Conservation (phyloP, 2,329 filamentous ascomycete genomes). For the Talaromyces amestolkiae region DNA sequence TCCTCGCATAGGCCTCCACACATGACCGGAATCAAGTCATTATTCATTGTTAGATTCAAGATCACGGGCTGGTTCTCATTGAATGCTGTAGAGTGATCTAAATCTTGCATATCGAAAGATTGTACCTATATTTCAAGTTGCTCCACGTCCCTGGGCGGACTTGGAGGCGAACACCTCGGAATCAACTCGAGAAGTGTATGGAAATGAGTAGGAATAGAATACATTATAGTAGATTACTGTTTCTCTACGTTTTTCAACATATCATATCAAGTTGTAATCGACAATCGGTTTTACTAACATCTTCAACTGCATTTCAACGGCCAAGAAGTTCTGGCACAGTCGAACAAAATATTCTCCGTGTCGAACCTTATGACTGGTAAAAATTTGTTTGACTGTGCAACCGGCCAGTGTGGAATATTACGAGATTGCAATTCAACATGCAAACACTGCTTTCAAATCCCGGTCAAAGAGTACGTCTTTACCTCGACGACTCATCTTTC, state of each 20-base stretch:
- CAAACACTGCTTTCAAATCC: neutral
- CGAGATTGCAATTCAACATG: neutral
- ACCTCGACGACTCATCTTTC: neutral
- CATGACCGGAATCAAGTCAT: neutral
- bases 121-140: neutral
- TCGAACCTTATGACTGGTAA: neutral
- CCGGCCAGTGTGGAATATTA: neutral
- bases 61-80: neutral
- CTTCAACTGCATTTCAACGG: conserved; percentile 12
- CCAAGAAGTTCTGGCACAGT: neutral
- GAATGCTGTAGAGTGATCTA: neutral
- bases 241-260: neutral
- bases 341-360: neutral
- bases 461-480: neutral
- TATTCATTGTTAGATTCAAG: neutral
- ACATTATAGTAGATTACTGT: neutral
- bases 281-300: neutral
- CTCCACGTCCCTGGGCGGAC: neutral
- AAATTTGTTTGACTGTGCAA: neutral
- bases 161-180: neutral
- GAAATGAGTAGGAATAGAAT: neutral
- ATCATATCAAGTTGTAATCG: neutral
- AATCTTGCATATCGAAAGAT: too few relatives aligned
- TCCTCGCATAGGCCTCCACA: neutral
- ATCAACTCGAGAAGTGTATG: neutral